Base-by-base conservation (phyloP, 1,284 basidiomycete genomes). In the Cryptococcus sp. region DNA sequence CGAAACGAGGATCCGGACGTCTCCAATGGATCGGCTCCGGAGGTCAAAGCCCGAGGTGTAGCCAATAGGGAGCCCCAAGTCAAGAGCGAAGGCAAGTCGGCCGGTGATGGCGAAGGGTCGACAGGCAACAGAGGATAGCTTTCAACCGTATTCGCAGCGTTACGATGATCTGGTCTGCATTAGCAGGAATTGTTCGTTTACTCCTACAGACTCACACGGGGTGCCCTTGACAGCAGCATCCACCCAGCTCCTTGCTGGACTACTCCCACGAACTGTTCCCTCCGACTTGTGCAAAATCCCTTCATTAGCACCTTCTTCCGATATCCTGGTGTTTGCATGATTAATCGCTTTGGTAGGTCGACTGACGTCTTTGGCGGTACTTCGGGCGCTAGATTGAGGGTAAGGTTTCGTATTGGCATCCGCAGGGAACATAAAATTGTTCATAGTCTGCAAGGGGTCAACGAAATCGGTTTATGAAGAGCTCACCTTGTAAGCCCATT, bases 341-440 rank as follows among this genome's bases (percentile, higher is more conserved):
- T 83, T 83, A 66, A 96, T 88, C 5, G 81, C 76, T 63, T 84
- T 87, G 0, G 86, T 83, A 56, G 83, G 82, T 10, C 74, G 79
- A 33, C 80, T 79, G 11, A 78, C 63, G 23, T 64, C 45, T 79
- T 79, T 15, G 69, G 61, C 42, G 72, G 70, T 3, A 70, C 63
- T 36, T 58, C 50, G 49, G 49, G 52, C 41, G 8, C 53, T 46
- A n/a, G 49, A 45, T 34, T 58, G 61, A 3, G 69, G 82, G 65
- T 90, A 89, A 0, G 90, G 89, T n/a, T 86, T 83, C 34, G 83
- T 79, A 69, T 97, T 87, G 33, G 89, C 89, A 68, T 95, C 93
- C 2, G 93, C 92, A 1, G 87, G 73, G 68, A 94, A 97, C 90
- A 95, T 94, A 52, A 97, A 81, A 6, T 87, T 85, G 78, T 97